Evolutionary conservation across 768 basidiomycete genomes (phyloP), one percentile per base, ranked within the genome.

Genomic region (Butyriboletus loyo): DNA sequence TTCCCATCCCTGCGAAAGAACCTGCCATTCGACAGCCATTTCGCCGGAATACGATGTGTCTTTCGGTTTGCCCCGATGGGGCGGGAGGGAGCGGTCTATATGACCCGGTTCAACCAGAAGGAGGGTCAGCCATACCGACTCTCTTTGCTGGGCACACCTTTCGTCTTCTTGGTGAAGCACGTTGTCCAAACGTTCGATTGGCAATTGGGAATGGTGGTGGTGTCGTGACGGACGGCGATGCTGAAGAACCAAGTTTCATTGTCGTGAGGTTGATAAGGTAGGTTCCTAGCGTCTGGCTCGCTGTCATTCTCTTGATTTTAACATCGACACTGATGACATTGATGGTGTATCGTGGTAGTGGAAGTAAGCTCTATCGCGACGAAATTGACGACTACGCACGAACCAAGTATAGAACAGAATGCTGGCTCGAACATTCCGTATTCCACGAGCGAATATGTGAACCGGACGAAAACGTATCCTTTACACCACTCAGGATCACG

Each of bases 381-480:
- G 87, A 89, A 63, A 63, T 67, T 6, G 82, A 84, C 48, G 68
- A 72, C 7, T 11, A 32, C 1, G 60, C 75, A 56, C 76, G 80
- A 41, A 49, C 58, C 4, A 85, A 83, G 58, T 91, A 84, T 61
- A 81, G 93, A 39, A 96, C 94, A 0, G 94, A 97, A 67, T 95
- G 91, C 65, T 98, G 94, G 94, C 75, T 98, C 1, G 94, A 98
- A 67, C 81, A 81, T 39, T 96, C 90, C 60, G 78, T 92, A 14
- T 86, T 81, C 49, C 83, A 86, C 52, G 86, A 89, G 40, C 77
- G 80, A n/a, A 71, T 96, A 46, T 86, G 87, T 62, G 66, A 72
- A 17, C 74, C 81, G 0, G 80, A 84, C 1, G 87, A 87, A 38
- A 84, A 92, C 56, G 65, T 89, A 13, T 80, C 84, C 0, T 92